phyloP scores from a whole-genome alignment of 2,329 filamentous ascomycete genomes.

The Coniochaeta sp. region DNA sequence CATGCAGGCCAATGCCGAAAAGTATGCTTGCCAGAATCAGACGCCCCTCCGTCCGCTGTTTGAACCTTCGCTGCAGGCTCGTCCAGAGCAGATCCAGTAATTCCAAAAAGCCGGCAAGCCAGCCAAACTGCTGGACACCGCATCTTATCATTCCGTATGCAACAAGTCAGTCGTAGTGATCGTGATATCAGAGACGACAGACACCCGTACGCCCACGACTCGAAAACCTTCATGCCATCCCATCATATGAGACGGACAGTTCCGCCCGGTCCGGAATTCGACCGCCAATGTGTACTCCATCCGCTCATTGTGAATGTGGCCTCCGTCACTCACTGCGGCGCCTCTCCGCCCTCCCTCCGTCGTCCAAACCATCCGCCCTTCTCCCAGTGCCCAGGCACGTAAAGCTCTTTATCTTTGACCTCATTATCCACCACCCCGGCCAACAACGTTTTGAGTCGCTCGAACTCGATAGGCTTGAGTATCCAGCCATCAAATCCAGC shows the following conservation, averaged over 20 bases:
- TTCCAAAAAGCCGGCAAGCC: too few relatives aligned
- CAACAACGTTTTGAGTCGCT: conserved; percentile 62
- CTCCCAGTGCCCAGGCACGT: conserved; percentile 70
- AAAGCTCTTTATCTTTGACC: conserved; percentile 55
- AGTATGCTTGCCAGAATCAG: not conserved
- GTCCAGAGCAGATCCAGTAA: conserved; percentile 6
- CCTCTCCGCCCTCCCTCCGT: conserved; percentile 1
- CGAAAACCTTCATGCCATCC: too few relatives aligned
- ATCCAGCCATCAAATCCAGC: conserved; percentile 89
- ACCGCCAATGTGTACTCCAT: too few relatives aligned
- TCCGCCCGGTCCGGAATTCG: too few relatives aligned
- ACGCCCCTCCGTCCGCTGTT: conserved; percentile 14
- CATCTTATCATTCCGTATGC: too few relatives aligned
- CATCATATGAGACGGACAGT: too few relatives aligned
- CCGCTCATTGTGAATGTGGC: too few relatives aligned
- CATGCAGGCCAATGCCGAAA: not conserved
- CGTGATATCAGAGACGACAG: too few relatives aligned
- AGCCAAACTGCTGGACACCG: too few relatives aligned
- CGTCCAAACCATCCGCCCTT: conserved; percentile 71
- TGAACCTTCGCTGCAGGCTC: not conserved
- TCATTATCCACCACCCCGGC: conserved; percentile 58
- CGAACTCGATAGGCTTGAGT: conserved; percentile 79
- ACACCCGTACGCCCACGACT: too few relatives aligned
- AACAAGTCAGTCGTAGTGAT: too few relatives aligned
- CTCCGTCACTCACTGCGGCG: not conserved